Percentiles rank a stretch among this genome's conserved stretches.
Evolutionary conservation across 1,284 basidiomycete genomes (phyloP).

Genomic region (Rhizoctonia solani): DNA sequence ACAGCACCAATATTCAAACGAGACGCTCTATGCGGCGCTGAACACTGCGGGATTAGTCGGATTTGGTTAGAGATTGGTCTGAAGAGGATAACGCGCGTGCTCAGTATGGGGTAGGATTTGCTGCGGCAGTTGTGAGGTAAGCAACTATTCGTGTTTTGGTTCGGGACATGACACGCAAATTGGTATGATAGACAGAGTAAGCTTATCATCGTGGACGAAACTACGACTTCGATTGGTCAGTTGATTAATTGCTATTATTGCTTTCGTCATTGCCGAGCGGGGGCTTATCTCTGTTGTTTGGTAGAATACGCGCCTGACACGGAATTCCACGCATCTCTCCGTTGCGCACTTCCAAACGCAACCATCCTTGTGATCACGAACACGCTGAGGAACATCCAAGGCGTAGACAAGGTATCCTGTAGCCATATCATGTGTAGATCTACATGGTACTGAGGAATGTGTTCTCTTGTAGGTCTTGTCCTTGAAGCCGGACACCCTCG

Average conservation of each 20-base stretch:
- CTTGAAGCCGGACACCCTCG: too few species aligned
- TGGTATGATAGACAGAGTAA: neutral
- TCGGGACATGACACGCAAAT: neutral
- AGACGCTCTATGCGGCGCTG: neutral
- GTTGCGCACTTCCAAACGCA: neutral
- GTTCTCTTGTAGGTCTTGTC: too few species aligned
- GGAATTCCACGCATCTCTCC: neutral
- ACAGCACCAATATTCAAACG: neutral
- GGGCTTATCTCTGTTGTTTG: too few species aligned
- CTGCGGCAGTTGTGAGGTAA: conserved; percentile 32
- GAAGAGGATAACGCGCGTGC: neutral
- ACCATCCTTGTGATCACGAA: neutral
- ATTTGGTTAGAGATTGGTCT: neutral
- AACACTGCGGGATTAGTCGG: neutral
- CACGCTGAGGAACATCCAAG: neutral
- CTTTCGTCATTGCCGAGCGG: too few species aligned
- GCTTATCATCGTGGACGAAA: conserved; percentile 36
- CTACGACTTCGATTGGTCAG: conserved; percentile 37
- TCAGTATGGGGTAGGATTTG: neutral
- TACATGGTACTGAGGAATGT: too few species aligned
- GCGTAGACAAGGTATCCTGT: neutral
- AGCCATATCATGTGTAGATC: too few species aligned
- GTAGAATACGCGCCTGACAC: neutral
- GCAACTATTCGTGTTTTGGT: neutral
- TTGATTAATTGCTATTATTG: neutral